phyloP scores from a whole-genome alignment of 1,139 yeast genomes.

The Geotrichum cucujoidarum region DNA sequence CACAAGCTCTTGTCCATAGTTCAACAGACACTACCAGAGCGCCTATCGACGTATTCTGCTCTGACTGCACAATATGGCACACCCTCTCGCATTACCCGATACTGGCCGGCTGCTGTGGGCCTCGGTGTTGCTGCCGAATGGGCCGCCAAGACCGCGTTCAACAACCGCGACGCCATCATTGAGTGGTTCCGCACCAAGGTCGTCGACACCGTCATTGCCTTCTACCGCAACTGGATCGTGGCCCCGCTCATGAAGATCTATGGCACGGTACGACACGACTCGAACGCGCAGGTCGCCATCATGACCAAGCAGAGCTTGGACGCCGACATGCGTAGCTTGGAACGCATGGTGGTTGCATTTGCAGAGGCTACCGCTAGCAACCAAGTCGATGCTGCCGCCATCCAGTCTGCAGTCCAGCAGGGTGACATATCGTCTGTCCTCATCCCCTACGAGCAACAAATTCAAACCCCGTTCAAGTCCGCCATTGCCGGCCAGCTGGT shows the following conservation, averaged over 20 bases:
- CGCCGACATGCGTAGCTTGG: slow-evolving; percentile 74
- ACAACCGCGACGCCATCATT: slow-evolving; percentile 49
- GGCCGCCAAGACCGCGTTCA: slow-evolving; percentile 42
- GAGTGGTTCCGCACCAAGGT: slow-evolving; percentile 56
- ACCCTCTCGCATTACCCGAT: slow-evolving; percentile 52
- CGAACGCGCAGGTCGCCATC: slow-evolving; percentile 62
- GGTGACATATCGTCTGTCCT: slow-evolving; percentile 79
- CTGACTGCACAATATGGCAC: slow-evolving; percentile 29
- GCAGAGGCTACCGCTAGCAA: slow-evolving; percentile 30
- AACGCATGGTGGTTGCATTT: slow-evolving; percentile 81
- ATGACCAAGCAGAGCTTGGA: slow-evolving; percentile 73
- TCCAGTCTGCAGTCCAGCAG: slow-evolving; percentile 40
- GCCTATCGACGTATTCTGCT: not conserved
- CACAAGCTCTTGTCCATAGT: slow-evolving; percentile 2
- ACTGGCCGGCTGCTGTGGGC: slow-evolving; percentile 58
- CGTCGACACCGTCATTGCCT: slow-evolving; percentile 59
- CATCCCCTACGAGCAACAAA: slow-evolving; percentile 72
- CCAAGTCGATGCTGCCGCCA: slow-evolving; percentile 24
- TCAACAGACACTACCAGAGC: slow-evolving; percentile 5
- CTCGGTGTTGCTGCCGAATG: slow-evolving; percentile 17
- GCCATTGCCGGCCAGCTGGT: slow-evolving; percentile 63
- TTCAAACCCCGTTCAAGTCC: slow-evolving; percentile 64
- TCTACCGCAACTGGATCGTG: slow-evolving; percentile 76
- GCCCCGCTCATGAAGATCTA: slow-evolving; percentile 72
- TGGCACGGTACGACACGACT: slow-evolving; percentile 78